Percentiles rank a stretch among this genome's conserved stretches.
phyloP scores from a whole-genome alignment of 208 protist species.

The Leishmania guyanensis region DNA sequence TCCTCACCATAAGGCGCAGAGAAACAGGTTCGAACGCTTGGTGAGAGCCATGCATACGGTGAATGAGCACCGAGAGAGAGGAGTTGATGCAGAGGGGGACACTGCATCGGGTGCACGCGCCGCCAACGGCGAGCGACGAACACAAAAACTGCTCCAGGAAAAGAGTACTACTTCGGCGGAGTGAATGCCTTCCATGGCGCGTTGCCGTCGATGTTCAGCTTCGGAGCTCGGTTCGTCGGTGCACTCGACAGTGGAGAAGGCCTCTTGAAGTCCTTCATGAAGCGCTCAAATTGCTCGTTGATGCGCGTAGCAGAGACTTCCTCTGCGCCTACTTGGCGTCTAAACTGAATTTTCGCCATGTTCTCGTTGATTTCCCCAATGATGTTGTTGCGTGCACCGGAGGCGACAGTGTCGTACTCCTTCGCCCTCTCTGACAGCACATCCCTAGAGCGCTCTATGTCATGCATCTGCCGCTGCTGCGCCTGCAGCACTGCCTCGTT shows the following conservation, averaged over 20 bases:
- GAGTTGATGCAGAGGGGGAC: too few species aligned
- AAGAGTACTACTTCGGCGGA: conserved; percentile 25
- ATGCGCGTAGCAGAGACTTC: conserved; percentile 71
- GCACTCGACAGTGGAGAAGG: conserved; percentile 16
- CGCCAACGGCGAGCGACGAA: background rate
- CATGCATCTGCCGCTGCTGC: conserved; percentile 51
- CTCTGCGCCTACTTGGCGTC: conserved; percentile 63
- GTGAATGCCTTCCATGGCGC: conserved; percentile 85
- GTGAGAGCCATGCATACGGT: background rate
- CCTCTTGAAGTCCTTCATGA: conserved; percentile 78
- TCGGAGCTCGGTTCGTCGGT: background rate
- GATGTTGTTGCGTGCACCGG: conserved; percentile 24
- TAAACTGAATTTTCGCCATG: conserved; percentile 86
- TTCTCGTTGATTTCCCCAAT: conserved; percentile 76
- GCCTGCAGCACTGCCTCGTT: conserved; percentile 46
- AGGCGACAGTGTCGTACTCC: conserved; percentile 26
- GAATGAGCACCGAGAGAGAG: background rate
- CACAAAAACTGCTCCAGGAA: background rate
- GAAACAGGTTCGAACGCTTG: background rate
- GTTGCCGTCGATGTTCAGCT: conserved; percentile 81
- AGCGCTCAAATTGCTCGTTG: conserved; percentile 91
- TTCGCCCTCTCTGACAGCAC: conserved; percentile 33
- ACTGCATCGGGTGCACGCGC: background rate
- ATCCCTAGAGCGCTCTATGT: conserved; percentile 42
- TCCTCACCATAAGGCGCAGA: background rate